Evolutionary conservation across 2,329 filamentous ascomycete genomes (phyloP), one percentile per base, ranked within the genome.

Genomic region (Cladosporium austrohemisphaericum): DNA sequence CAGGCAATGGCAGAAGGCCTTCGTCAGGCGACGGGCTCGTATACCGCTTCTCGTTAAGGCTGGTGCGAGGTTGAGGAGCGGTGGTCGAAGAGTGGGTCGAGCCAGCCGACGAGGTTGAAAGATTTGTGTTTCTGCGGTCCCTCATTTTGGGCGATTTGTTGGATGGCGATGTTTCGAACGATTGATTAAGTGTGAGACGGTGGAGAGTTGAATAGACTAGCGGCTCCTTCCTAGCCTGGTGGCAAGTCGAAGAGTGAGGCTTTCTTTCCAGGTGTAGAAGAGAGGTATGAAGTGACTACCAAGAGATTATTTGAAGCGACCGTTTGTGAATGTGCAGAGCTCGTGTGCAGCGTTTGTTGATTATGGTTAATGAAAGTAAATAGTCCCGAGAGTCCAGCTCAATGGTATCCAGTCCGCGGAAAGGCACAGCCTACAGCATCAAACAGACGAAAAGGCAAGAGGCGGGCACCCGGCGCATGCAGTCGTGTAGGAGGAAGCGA

Each of bases 31-130:
- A 29, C 20, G 46, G 37, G 11, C 28, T 29, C n/a, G 29, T 36
- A 26, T 22, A 41, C 20, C 37, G 46, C 41, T 81, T 78, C 67
- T 84, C 65, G 83, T 61, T 83, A 78, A 61, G 81, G 80, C 53
- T 83, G 77, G 11, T 50, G 82, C 82, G 28, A 85, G 72, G 46
- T n/a, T n/a, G n/a, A 86, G 38, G 40, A 4, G 32, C 25, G n/a
- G 75, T 11, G 80, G 82, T 10, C 85, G 87, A 41, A 90, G 77
- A 55, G 80, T 80, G 2, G 85, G 86, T 2, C 84, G 92, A 26
- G 79, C 78, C 3, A 85, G 84, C 20, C 85, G 86, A 20, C 80
- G 83, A 65, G 81, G 83, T 68, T 36, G 72, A 70, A 38, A 70
- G 70, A 40, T 72, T 68, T n/a, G 71, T 72, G 57, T 74, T 75